Base-by-base conservation (phyloP, 2,329 filamentous ascomycete genomes). In the Nemania bipapillata region DNA sequence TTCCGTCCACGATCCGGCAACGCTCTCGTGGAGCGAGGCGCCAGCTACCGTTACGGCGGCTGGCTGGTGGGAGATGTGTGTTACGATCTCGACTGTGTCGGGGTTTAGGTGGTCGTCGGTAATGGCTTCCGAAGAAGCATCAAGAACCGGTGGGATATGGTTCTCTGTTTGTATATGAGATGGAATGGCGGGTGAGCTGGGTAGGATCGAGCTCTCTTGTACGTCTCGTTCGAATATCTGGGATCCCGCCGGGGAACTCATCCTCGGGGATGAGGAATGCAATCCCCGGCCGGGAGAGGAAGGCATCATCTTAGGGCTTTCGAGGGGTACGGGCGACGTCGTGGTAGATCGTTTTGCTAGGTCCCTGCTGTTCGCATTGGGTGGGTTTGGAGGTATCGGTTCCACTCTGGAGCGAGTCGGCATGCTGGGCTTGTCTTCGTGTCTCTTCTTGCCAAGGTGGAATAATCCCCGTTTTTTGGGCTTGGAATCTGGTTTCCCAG, bases 141-240 rank as follows among this genome's bases (percentile, higher is more conserved):
- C 93, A 55, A 98, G 86, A 12, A 96, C 94, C 0, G 95, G 88
- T 7, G 95, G 95, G 73, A 98, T 97, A 78, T 94, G 89, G 81
- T 98, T 94, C 80, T 98, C 95, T 7, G 93, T 97, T 75, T 94
- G 90, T 75, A 98, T 97, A 77, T 98, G 95, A 7, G 92, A 90
- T 2, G 95, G 95, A 70, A 97, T 96, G n/a, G 93, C 92, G 0
- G 92, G 90, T 2, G 92, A 95, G 69, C 87, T 89, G 68, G 93
- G 91, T 47, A 87, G 83, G n/a, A 89, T 81, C 32, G 87, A 84
- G 75, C 88, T 88, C 76, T 97, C 94, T 80, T 97, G 95, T 26
- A 98, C 95, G 79, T 94, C 93, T 76, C 95, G 92, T 83, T 98
- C 95, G 78, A 98, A 98, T 75, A 98, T 97, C 74, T 91, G 89